A percentile compares a stretch with the other conserved stretches of the same genome.
phyloP scores from a whole-genome alignment of 768 basidiomycete genomes.

The Lactarius vividus region DNA sequence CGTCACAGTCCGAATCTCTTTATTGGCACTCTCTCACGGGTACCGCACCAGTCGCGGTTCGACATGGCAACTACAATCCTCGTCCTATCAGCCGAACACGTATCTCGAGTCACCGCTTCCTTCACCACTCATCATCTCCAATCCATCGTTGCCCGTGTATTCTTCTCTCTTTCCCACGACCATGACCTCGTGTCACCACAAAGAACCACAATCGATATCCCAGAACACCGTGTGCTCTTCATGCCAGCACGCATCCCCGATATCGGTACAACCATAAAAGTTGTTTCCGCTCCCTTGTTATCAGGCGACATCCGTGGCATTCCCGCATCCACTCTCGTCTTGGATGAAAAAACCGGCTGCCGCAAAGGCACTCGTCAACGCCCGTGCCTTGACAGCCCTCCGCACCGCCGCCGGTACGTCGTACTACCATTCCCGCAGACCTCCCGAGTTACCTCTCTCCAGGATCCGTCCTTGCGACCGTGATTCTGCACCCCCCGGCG shows the following conservation, averaged over 20 bases:
- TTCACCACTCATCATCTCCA: slow-evolving; percentile 45
- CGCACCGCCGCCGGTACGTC: slow-evolving; percentile 75
- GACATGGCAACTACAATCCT: not conserved
- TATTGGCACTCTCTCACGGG: not conserved
- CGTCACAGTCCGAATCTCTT: not conserved
- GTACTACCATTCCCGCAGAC: not conserved
- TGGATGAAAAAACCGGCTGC: slow-evolving; percentile 69
- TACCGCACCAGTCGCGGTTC: slow-evolving; percentile 17
- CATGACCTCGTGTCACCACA: slow-evolving; percentile 43
- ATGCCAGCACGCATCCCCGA: slow-evolving; percentile 73
- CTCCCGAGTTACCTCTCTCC: not conserved
- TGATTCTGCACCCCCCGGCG: slow-evolving; percentile 43
- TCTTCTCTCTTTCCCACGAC: slow-evolving; percentile 12
- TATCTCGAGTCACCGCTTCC: slow-evolving; percentile 46
- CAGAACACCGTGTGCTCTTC: slow-evolving; percentile 63
- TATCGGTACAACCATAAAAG: slow-evolving; percentile 66
- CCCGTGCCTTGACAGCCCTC: slow-evolving; percentile 71
- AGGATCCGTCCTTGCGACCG: slow-evolving; percentile 71
- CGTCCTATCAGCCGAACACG: slow-evolving; percentile 49
- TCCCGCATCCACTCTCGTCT: slow-evolving; percentile 71
- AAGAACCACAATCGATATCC: slow-evolving; percentile 52
- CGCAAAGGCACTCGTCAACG: slow-evolving; percentile 76
- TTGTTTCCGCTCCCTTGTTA: slow-evolving; percentile 68
- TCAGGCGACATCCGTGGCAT: slow-evolving; percentile 50
- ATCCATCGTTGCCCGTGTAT: slow-evolving; percentile 28